Evolutionary conservation across 2,329 filamentous ascomycete species (phyloP).

Genomic region (Ceratocystis alfenasii): DNA sequence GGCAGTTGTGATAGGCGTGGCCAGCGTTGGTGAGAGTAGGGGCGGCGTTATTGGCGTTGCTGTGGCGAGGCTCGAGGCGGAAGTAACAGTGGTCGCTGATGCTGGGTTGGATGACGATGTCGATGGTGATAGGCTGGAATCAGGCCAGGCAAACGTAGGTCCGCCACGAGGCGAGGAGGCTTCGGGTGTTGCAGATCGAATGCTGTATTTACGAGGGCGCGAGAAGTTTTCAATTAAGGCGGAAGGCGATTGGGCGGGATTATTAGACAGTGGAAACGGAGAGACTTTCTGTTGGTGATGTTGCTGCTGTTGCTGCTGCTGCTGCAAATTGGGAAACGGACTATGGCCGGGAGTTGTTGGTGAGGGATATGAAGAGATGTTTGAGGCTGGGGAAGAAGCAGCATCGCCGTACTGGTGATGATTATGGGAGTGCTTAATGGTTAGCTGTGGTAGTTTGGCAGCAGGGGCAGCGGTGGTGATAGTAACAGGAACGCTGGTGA

Average conservation of each 20-base stretch:
- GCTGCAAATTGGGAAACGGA: background rate
- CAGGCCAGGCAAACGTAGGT: conserved; percentile 3
- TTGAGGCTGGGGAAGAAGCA: background rate
- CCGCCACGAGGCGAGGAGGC: conserved; percentile 19
- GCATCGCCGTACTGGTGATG: background rate
- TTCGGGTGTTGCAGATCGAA: conserved; percentile 26
- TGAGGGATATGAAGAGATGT: background rate
- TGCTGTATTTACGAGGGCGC: conserved; percentile 44
- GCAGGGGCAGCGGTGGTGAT: background rate
- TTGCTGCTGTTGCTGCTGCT: background rate
- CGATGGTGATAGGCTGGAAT: background rate
- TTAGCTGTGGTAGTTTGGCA: background rate
- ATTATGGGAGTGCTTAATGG: background rate
- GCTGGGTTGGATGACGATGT: background rate
- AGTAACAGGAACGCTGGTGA: background rate
- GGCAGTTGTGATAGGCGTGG: background rate
- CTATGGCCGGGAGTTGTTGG: conserved; percentile 2
- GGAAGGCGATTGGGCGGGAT: conserved; percentile 6
- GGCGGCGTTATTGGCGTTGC: background rate
- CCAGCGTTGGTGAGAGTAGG: background rate
- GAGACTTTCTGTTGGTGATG: conserved; percentile 22
- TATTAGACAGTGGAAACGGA: background rate
- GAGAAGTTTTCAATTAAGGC: conserved; percentile 45
- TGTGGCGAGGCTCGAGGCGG: background rate
- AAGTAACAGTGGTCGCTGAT: background rate